Evolutionary conservation across 768 basidiomycete species (phyloP).

Genomic region (Dacryopinax spathularia): DNA sequence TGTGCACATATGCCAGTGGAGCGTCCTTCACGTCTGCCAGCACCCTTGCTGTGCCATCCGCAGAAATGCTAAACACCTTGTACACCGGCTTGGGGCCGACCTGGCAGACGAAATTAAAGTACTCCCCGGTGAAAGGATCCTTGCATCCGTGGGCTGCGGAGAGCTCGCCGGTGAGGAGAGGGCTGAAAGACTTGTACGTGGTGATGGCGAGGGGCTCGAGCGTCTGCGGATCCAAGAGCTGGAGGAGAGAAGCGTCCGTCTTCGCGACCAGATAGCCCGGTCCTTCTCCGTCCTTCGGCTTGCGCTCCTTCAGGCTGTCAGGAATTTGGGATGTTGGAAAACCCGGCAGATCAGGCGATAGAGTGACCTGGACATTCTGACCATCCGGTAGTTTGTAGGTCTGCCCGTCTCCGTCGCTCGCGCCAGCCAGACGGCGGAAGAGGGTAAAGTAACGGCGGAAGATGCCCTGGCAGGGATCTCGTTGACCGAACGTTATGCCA

Average conservation of each 20-base stretch:
- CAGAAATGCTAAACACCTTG: constrained; percentile 26
- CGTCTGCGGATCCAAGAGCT: constrained; percentile 26
- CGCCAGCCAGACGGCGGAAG: not conserved
- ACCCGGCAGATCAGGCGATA: constrained; percentile 17
- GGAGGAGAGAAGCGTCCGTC: constrained; percentile 22
- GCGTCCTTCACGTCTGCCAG: constrained; percentile 28
- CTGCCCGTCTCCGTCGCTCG: not conserved
- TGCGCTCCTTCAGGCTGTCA: not conserved
- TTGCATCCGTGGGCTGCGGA: constrained; percentile 27
- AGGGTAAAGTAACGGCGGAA: constrained; percentile 20
- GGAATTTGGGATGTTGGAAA: not conserved
- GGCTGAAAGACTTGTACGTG: constrained; percentile 22
- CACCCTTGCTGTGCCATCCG: constrained; percentile 20
- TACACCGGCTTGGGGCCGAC: constrained; percentile 21
- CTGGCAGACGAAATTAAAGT: constrained; percentile 26
- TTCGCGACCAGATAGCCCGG: constrained; percentile 17
- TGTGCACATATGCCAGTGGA: constrained; percentile 29
- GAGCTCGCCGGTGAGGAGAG: constrained; percentile 23
- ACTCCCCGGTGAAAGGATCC: constrained; percentile 21
- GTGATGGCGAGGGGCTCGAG: constrained; percentile 25
- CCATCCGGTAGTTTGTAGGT: not conserved
- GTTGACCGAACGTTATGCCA: constrained; percentile 15
- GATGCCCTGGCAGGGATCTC: constrained; percentile 16
- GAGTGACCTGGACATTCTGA: constrained; percentile 15
- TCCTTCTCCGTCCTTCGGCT: not conserved